Base-by-base conservation (phyloP, 768 basidiomycete genomes). In the Mrakia hoshinonis region DNA sequence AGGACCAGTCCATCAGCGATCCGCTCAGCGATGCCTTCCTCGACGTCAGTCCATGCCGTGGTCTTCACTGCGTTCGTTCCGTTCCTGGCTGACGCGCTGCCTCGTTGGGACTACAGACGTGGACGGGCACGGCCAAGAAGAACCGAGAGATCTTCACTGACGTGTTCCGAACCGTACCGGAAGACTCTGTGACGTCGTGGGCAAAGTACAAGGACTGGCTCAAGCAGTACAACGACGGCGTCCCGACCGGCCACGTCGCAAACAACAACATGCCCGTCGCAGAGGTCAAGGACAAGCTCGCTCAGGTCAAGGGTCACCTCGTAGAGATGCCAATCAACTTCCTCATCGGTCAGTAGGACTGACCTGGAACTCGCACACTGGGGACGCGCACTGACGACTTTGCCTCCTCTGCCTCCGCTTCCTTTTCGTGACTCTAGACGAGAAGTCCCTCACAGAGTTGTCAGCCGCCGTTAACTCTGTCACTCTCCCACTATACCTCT, bases 71-170 rank as follows among this genome's bases (percentile, higher is more conserved):
- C 34, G 22, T 4, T 43, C 58, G 2, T 38, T 48, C 22, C 36
- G 29, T 34, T 11, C 26, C 43, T 67, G 43, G 15, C 49, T 51
- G 22, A 51, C 11, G 11, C 6, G 11, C 11, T 51, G 5, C n/a
- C 49, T 24, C 20, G 15, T 18, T 20, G 20, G 7, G 72, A 81
- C 6, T 12, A 46, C 60, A 69, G 10, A 80, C 92, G 7, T 88
- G 87, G 87, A 83, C 82, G 49, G 82, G 81, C 46, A 92, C 89
- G 0, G 93, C 92, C 22, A 83, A 84, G 72, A 84, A 80, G 81
- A 97, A 97, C 78, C 83, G 91, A 68, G 88, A 90, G 77, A 83
- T 93, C 68, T 95, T 92, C 75, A 87, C 89, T 5, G 10, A 90
- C 91, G 65, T 67, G 18, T 60, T 73, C 49, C 29, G 58, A 29